Percentiles rank a stretch among this genome's conserved stretches.
These are phyloP conservation scores for Talaromyces borbonicus DNA, from an alignment of 495 filamentous ascomycete genomes.

Conservation along the genomic window DNA sequence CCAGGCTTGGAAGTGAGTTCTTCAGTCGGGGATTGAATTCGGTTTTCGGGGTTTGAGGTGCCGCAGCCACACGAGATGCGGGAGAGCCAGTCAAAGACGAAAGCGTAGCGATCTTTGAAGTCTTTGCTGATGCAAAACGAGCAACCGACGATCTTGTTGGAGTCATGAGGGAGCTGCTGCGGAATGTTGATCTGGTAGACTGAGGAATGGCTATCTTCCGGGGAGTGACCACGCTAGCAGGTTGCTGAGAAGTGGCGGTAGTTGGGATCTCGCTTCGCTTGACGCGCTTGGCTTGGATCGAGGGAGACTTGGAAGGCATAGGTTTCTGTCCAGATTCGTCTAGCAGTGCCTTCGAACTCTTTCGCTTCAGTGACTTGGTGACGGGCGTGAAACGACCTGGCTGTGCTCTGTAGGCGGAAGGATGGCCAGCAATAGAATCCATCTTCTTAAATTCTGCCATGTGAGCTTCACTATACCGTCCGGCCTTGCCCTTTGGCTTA, in stretches of 20 bases:
- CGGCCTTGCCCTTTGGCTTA: constrained; percentile 62
- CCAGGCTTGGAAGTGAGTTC: constrained; percentile 29
- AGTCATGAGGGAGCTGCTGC: constrained; percentile 49
- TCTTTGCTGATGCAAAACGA: constrained; percentile 51
- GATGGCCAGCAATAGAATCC: constrained; percentile 84
- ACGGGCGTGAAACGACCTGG: constrained; percentile 46
- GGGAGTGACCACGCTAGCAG: constrained; percentile 16
- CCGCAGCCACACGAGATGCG: constrained; percentile 28
- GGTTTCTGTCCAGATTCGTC: constrained; percentile 43
- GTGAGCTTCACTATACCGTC: constrained; percentile 72
- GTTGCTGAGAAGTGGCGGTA: constrained; percentile 43
- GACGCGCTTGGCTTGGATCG: constrained; percentile 48
- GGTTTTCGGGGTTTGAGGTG: constrained; percentile 36
- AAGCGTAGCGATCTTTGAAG: constrained; percentile 42
- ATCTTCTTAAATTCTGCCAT: constrained; percentile 90
- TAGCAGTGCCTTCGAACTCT: constrained; percentile 63
- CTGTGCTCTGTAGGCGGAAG: constrained; percentile 64
- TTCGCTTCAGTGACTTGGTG: constrained; percentile 55
- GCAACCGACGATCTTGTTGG: constrained; percentile 74
- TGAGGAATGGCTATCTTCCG: constrained; percentile 31
- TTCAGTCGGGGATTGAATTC: constrained; percentile 40
- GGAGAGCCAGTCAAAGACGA: constrained; percentile 43
- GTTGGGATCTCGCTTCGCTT: constrained; percentile 52
- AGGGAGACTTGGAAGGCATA: constrained; percentile 21
- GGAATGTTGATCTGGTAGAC: constrained; percentile 20